These are phyloP conservation scores for Heteromeles arbutifolia DNA, from an alignment of 306 rosid genomes.

Conservation along the genomic window DNA sequence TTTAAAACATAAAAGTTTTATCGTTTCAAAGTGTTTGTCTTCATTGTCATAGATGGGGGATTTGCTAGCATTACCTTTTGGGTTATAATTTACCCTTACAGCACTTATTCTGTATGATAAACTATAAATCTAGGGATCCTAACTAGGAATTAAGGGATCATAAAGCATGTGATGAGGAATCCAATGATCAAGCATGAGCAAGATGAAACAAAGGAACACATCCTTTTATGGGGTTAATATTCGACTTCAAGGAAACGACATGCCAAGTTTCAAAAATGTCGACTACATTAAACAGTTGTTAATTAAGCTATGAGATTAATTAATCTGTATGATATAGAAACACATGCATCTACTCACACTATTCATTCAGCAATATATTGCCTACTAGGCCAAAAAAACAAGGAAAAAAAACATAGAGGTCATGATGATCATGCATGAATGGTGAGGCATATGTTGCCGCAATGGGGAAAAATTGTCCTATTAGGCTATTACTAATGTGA, in stretches of 20 bases:
- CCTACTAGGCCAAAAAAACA: constrained; percentile 14
- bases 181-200: constrained; percentile 48
- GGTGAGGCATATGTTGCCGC: neutral
- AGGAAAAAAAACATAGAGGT: constrained; percentile 5
- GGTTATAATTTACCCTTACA: constrained; percentile 2
- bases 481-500: neutral
- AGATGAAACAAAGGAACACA: constrained; percentile 37
- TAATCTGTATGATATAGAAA: constrained; percentile 12
- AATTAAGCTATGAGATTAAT: neutral
- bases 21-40: constrained; percentile 18
- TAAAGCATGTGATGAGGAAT: constrained; percentile 49
- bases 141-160: constrained; percentile 22
- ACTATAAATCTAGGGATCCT: constrained; percentile 43
- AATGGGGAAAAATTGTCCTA: constrained; percentile 6
- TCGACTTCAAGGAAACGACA: constrained; percentile 33
- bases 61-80: neutral
- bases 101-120: neutral
- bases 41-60: neutral
- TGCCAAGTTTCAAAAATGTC: constrained; percentile 36
- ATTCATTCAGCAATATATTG: constrained; percentile 9
- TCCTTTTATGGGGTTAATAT: constrained; percentile 32
- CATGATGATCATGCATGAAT: neutral
- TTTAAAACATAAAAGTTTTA: neutral
- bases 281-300: constrained; percentile 16
- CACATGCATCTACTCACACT: constrained; percentile 15